These are phyloP conservation scores for Tuber microsphaerosporum DNA, from an alignment of 495 filamentous ascomycete species.

Conservation along the genomic window DNA sequence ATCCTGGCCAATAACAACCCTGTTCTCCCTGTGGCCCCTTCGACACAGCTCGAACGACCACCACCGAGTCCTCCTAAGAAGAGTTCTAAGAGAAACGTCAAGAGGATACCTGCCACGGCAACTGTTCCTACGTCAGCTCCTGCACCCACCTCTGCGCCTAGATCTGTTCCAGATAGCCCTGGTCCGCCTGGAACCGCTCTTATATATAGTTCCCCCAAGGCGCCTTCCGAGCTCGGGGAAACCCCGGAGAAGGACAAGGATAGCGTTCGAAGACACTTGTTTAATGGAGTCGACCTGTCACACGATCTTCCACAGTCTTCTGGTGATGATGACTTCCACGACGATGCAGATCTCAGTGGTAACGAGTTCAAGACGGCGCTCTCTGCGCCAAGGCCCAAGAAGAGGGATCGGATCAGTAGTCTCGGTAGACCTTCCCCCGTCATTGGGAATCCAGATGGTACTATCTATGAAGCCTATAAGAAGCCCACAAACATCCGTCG, in stretches of 20 bases:
- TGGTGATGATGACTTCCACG: slow-evolving; percentile 38
- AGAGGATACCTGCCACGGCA: slow-evolving; percentile 33
- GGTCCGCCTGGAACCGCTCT: slow-evolving; percentile 56
- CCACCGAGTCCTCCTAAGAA: slow-evolving; percentile 36
- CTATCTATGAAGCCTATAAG: slow-evolving; percentile 15
- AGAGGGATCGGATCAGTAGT: slow-evolving; percentile 25
- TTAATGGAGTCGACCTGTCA: slow-evolving; percentile 34
- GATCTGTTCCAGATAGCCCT: slow-evolving; percentile 18
- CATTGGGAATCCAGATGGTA: not conserved
- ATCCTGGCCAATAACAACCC: slow-evolving; percentile 44
- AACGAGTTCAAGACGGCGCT: slow-evolving; percentile 58
- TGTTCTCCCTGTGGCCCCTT: slow-evolving; percentile 12
- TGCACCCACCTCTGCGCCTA: slow-evolving; percentile 23
- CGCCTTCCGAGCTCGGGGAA: slow-evolving; percentile 11
- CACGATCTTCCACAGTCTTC: slow-evolving; percentile 36
- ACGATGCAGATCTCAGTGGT: slow-evolving; percentile 57
- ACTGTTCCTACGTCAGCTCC: slow-evolving; percentile 28
- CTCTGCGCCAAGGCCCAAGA: slow-evolving; percentile 51
- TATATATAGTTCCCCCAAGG: slow-evolving; percentile 30
- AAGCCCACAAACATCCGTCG: slow-evolving; percentile 47
- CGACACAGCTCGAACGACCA: slow-evolving; percentile 41
- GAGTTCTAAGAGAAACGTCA: slow-evolving; percentile 36
- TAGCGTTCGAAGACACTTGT: slow-evolving; percentile 26
- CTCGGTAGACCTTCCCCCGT: slow-evolving; percentile 31
- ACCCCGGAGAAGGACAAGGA: slow-evolving; percentile 44